Base-by-base conservation (phyloP, 768 basidiomycete species). In the Rhizopogon salebrosus region DNA sequence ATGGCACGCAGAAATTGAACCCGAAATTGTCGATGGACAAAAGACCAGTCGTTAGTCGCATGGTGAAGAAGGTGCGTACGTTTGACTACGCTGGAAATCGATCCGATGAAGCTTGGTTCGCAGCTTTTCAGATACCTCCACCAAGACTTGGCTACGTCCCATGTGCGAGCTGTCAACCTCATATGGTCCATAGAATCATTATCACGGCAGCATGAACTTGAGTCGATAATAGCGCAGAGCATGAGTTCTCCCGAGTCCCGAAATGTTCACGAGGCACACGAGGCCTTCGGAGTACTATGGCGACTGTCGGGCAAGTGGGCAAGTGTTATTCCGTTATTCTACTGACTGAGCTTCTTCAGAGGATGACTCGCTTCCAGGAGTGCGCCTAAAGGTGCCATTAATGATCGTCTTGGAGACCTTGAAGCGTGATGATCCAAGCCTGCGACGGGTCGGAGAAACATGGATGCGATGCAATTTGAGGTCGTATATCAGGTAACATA, bases 381-480 rank as follows among this genome's bases (percentile, higher is more conserved):
- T 91, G 62, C 75, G 77, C 23, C 84, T 98, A 63, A 87, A 87
- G 61, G 76, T 87, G 1, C 95, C 95, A 0, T 78, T 98, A 80
- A 86, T 93, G 78, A 82, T 85, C 40, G 84, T 95, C 27, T 70
- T 98, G 46, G 93, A 95, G 62, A 84, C 85, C 0, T 69, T 98
- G 43, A 86, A 85, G 60, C 85, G 77, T 36, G 83, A 86, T 29
- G 85, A 92, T 57, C 89, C 92, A 7, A 72, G 71, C 54, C 67
- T 89, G 9, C 84, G 88, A 24, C 80, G 92, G 10, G 76, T 89
- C 29, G 91, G 90, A 13, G 95, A 98, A 67, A 93, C 93, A 0
- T 99, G 97, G 97, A 93, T 99, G 88, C 81, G 95, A 24, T 93
- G 92, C 63, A 92, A 85, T 61, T 75, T 98, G 27, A 90, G 88